Evolutionary conservation across 768 basidiomycete genomes (phyloP).

Genomic region (Amanita exitialis): DNA sequence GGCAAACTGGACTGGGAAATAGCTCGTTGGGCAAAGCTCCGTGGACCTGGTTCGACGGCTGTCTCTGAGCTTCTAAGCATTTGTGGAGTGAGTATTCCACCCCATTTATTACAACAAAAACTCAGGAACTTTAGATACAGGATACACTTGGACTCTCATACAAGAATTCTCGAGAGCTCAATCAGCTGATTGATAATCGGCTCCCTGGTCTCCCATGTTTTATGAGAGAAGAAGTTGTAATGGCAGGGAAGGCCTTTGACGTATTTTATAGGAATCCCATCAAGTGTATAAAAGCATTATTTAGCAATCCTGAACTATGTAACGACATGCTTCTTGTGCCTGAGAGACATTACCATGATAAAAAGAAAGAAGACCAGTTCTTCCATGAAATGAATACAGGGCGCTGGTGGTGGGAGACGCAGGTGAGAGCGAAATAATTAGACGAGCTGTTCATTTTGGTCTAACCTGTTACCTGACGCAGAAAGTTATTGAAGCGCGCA

Average conservation of each 20-base stretch:
- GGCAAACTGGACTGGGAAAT: slow-evolving; percentile 1
- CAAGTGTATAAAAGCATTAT: slow-evolving; percentile 19
- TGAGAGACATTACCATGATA: slow-evolving; percentile 19
- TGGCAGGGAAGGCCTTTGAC: slow-evolving; percentile 15
- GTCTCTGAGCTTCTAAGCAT: neutral
- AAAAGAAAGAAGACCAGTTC: slow-evolving; percentile 9
- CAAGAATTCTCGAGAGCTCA: slow-evolving; percentile 12
- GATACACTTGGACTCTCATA: neutral
- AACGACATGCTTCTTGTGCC: slow-evolving; percentile 16
- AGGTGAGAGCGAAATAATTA: slow-evolving; percentile 13
- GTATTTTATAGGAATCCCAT: slow-evolving; percentile 19
- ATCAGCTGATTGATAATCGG: slow-evolving; percentile 17
- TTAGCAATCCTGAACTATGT: slow-evolving; percentile 17
- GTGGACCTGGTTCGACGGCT: neutral
- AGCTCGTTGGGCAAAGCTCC: neutral
- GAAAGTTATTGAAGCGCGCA: neutral
- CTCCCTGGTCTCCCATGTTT: slow-evolving; percentile 15
- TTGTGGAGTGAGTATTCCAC: neutral
- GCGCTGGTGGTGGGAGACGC: slow-evolving; percentile 26
- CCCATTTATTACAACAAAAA: neutral
- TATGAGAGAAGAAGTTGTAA: slow-evolving; percentile 9
- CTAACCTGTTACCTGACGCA: neutral
- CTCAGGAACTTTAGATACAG: neutral
- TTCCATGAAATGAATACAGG: slow-evolving; percentile 25
- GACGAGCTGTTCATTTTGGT: neutral